Conservation (phyloP, 352 stramenopile species). For the Peronospora farinosa region DNA sequence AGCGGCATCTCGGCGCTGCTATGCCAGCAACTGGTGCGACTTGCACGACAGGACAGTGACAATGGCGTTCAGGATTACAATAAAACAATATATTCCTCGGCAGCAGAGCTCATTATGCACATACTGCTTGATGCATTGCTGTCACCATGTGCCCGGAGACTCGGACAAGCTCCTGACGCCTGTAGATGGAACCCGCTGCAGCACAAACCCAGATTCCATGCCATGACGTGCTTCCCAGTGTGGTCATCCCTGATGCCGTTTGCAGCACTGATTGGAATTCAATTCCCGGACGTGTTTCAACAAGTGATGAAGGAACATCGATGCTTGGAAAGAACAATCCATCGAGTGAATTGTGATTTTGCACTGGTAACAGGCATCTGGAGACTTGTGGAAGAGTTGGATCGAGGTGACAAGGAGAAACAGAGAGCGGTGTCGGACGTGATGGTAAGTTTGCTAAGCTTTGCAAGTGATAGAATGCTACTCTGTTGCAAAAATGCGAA, state of each 20-base stretch:
- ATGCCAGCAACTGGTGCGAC: constrained; percentile 42
- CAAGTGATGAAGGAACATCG: constrained; percentile 20
- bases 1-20: constrained; percentile 48
- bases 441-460: constrained; percentile 20
- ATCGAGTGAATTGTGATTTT: constrained; percentile 49
- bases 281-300: constrained; percentile 16
- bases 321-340: neutral
- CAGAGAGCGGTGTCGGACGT: constrained; percentile 8
- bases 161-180: too few relatives aligned
- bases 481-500: too few relatives aligned
- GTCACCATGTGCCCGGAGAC: constrained; percentile 25
- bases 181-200: constrained; percentile 41
- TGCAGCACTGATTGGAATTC: constrained; percentile 31
- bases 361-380: constrained; percentile 51
- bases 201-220: constrained; percentile 48
- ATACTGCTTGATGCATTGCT: constrained; percentile 51
- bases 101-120: constrained; percentile 22
- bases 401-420: constrained; percentile 25
- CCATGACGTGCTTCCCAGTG: constrained; percentile 52
- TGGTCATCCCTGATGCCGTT: constrained; percentile 61
- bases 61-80: neutral
- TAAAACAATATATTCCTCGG: constrained; percentile 6
- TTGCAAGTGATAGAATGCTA: too few relatives aligned
- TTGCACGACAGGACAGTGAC: constrained; percentile 9
- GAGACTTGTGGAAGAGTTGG: too few relatives aligned